phyloP scores from a whole-genome alignment of 495 filamentous ascomycete species.

The Aspergillus heteromorphus region DNA sequence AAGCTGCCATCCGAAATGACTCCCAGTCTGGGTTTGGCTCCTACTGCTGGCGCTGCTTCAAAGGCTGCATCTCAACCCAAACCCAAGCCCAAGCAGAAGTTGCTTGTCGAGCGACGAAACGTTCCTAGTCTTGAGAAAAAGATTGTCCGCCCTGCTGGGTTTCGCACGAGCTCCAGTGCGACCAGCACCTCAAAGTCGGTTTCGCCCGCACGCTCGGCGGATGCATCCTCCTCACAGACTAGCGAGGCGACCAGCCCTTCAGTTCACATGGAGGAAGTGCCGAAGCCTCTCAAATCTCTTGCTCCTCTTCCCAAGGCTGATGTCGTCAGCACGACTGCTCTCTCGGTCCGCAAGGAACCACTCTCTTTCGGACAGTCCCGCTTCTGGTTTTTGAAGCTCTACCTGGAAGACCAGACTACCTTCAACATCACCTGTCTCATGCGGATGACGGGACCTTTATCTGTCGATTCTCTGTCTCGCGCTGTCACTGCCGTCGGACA shows the following conservation, averaged over 20 bases:
- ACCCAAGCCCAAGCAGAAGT: too few species aligned
- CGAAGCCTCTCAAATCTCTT: not conserved
- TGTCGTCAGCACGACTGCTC: too few species aligned
- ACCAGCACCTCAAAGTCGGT: too few species aligned
- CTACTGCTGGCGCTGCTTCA: not conserved
- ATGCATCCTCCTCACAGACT: too few species aligned
- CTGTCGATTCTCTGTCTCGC: constrained; percentile 19
- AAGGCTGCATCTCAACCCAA: not conserved
- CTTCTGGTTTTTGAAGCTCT: constrained; percentile 39
- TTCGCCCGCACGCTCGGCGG: too few species aligned
- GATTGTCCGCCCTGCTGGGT: too few species aligned
- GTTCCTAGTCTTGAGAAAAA: too few species aligned
- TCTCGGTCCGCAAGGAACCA: constrained; percentile 23
- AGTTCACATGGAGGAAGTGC: too few species aligned
- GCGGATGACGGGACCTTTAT: constrained; percentile 15
- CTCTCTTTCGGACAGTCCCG: constrained; percentile 27
- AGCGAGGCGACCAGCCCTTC: too few species aligned
- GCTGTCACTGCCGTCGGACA: constrained; percentile 26
- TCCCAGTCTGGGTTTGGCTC: too few species aligned
- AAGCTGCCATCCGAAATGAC: not conserved
- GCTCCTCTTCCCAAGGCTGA: constrained; percentile 7
- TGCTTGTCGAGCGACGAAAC: too few species aligned
- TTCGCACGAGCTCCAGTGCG: too few species aligned
- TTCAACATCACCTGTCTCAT: constrained; percentile 23
- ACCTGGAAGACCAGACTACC: constrained; percentile 30